phyloP scores from a whole-genome alignment of 148 eudicot genomes.

The Spergularia marina region DNA sequence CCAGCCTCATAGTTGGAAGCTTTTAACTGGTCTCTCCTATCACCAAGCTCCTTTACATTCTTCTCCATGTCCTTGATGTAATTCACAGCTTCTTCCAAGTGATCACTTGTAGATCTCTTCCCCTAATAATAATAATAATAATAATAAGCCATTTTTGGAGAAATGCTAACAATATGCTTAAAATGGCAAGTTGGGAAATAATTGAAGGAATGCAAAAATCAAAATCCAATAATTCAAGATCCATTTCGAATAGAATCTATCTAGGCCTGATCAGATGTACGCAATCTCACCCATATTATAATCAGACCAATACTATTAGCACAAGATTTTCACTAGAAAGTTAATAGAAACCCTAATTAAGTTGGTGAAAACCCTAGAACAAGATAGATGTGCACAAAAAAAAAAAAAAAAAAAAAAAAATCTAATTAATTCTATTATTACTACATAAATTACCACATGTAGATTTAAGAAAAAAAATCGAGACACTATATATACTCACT shows the following conservation, averaged over 20 bases:
- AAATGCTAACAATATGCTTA: too few species aligned
- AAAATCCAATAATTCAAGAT: too few species aligned
- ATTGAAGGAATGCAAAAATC: too few species aligned
- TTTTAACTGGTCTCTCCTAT: slow-evolving; percentile 34
- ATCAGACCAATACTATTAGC: not conserved
- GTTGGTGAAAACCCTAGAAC: slow-evolving; percentile 1
- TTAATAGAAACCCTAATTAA: slow-evolving; percentile 9
- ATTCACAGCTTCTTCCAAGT: slow-evolving; percentile 31
- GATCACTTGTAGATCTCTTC: slow-evolving; percentile 36
- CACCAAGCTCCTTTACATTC: slow-evolving; percentile 28
- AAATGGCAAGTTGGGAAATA: too few species aligned
- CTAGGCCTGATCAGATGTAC: too few species aligned
- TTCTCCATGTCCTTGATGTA: slow-evolving; percentile 39
- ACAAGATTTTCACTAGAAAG: not conserved
- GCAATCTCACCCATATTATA: too few species aligned
- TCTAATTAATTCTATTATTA: too few species aligned
- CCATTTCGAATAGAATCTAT: too few species aligned
- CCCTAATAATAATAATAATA: slow-evolving; percentile 24
- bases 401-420: not conserved
- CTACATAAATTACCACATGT: not conserved
- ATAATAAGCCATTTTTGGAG: too few species aligned
- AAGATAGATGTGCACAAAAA: not conserved
- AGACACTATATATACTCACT: too few species aligned
- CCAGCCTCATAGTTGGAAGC: not conserved
- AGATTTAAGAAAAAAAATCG: too few species aligned